A percentile compares a stretch with the other conserved stretches of the same genome.
Evolutionary conservation across 495 filamentous ascomycete species (phyloP).

Genomic region (Aspergillus mulundensis): DNA sequence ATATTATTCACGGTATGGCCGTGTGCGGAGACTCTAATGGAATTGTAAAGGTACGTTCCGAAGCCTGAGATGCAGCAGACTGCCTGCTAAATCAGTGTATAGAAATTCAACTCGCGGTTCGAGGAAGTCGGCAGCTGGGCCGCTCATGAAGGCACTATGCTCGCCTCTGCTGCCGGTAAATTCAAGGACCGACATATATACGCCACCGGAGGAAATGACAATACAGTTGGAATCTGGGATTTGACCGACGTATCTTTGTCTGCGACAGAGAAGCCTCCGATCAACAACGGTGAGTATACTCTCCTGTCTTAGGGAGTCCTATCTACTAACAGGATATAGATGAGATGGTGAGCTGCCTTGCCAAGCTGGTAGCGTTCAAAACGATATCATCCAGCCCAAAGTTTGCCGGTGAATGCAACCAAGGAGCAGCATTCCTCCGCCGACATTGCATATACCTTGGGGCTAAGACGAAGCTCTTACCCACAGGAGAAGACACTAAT

Average conservation of each 20-base stretch:
- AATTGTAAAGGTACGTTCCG: constrained; percentile 61
- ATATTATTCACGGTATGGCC: constrained; percentile 75
- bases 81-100: not conserved
- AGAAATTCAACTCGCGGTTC: constrained; percentile 86
- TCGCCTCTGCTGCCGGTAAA: constrained; percentile 75
- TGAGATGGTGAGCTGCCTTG: constrained; percentile 76
- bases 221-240: constrained; percentile 84
- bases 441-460: constrained; percentile 87
- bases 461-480: constrained; percentile 79
- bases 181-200: constrained; percentile 68
- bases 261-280: constrained; percentile 43
- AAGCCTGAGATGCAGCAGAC: not conserved
- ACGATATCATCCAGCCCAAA: constrained; percentile 83
- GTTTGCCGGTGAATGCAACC: constrained; percentile 83
- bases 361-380: constrained; percentile 81
- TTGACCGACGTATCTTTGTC: constrained; percentile 53
- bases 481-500: constrained; percentile 69
- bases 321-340: constrained; percentile 37
- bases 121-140: constrained; percentile 78
- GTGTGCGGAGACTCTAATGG: constrained; percentile 82
- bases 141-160: constrained; percentile 78
- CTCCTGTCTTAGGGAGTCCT: no score
- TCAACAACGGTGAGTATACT: constrained; percentile 51
- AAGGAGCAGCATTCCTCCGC: constrained; percentile 86
- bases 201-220: constrained; percentile 94